Conservation (phyloP, 352 stramenopile genomes). For the Vaucheria bursata region DNA sequence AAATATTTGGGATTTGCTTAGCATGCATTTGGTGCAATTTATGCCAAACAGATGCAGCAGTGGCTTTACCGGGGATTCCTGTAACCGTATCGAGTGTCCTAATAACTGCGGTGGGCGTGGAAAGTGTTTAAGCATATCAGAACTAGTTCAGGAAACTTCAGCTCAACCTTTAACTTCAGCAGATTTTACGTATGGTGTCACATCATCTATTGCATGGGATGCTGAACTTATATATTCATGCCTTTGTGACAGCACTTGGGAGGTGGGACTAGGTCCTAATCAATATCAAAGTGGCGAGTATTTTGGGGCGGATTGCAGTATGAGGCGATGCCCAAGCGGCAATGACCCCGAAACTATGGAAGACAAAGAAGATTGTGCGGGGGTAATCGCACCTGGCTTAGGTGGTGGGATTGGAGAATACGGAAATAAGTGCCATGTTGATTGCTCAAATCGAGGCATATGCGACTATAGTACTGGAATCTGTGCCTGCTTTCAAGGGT, state of each 20-base stretch:
- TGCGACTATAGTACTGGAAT: conserved; percentile 69
- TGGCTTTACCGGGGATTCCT: conserved; percentile 34
- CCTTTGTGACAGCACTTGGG: conserved; percentile 57
- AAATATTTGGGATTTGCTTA: no score
- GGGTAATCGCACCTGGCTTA: conserved; percentile 11
- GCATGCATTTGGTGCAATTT: no score
- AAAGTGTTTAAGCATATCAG: conserved; percentile 24
- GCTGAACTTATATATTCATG: conserved; percentile 76
- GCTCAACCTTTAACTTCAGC: not conserved
- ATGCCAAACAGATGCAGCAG: not conserved
- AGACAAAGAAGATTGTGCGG: conserved; percentile 66
- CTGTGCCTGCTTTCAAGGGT: conserved; percentile 77
- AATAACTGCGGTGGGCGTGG: conserved; percentile 36
- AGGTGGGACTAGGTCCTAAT: conserved; percentile 57
- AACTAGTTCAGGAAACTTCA: conserved; percentile 7
- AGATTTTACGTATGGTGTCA: not conserved
- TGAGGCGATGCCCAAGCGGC: conserved; percentile 63
- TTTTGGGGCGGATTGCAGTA: conserved; percentile 73
- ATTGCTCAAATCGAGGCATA: conserved; percentile 78
- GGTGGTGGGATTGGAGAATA: conserved; percentile 14
- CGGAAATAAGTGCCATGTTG: conserved; percentile 58
- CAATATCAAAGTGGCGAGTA: conserved; percentile 69
- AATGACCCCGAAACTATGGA: conserved; percentile 60
- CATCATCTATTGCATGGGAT: conserved; percentile 69
- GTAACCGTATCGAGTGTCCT: conserved; percentile 19